A percentile compares a stretch with the other conserved stretches of the same genome.
phyloP scores from a whole-genome alignment of 768 basidiomycete genomes.

The Rhodotorula kratochvilovae region DNA sequence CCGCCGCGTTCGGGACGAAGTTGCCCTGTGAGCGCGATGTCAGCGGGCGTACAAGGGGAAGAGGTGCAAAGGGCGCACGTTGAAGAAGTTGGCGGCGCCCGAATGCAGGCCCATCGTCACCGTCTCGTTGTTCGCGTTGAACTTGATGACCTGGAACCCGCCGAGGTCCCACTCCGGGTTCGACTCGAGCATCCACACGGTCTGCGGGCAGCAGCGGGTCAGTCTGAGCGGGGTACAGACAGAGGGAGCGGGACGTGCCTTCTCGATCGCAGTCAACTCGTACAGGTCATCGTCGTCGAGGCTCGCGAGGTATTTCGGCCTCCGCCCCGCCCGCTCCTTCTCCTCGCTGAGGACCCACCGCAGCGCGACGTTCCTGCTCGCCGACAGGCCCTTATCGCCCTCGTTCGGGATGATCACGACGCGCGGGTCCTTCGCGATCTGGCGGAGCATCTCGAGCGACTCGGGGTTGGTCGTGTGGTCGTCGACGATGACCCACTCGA shows the following conservation, averaged over 20 bases:
- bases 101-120: conserved; percentile 37
- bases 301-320: conserved; percentile 25
- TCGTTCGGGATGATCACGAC: conserved; percentile 23
- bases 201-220: not conserved
- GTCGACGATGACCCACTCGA: conserved; percentile 41
- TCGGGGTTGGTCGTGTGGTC: conserved; percentile 27
- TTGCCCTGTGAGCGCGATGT: conserved; percentile 29
- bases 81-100: conserved; percentile 26
- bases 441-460: conserved; percentile 1
- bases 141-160: conserved; percentile 39
- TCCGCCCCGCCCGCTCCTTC: conserved; percentile 2
- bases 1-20: conserved; percentile 38
- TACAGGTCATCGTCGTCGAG: conserved; percentile 41
- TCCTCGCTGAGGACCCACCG: conserved; percentile 16
- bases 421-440: conserved; percentile 26
- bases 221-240: not conserved
- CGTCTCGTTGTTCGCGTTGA: conserved; percentile 34
- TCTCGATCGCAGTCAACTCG: conserved; percentile 40
- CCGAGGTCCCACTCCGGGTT: conserved; percentile 38
- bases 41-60: too few relatives aligned
- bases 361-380: conserved; percentile 29
- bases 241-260: not conserved
- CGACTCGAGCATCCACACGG: conserved; percentile 38
- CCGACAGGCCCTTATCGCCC: conserved; percentile 21
- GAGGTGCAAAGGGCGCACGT: too few relatives aligned